Evolutionary conservation across 1,284 basidiomycete species (phyloP).

Genomic region (Ceratobasidium sp.): DNA sequence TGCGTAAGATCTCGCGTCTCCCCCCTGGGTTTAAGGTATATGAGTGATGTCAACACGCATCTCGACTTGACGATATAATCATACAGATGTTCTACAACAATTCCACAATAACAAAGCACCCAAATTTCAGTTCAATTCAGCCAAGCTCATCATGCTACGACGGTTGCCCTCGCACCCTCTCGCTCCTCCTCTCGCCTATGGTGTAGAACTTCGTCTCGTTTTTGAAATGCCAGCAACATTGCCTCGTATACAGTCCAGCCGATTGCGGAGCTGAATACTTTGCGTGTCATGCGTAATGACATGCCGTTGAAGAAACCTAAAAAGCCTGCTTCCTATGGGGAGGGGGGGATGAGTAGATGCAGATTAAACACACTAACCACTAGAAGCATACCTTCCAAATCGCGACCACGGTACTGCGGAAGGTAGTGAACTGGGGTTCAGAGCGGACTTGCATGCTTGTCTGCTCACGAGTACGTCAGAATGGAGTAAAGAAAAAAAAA

Average conservation of each 20-base stretch:
- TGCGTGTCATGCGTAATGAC: slow-evolving; percentile 85
- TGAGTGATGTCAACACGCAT: too few species aligned
- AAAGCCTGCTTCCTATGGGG: slow-evolving; percentile 82
- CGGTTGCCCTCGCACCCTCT: not conserved
- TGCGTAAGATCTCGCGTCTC: too few species aligned
- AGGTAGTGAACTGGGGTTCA: slow-evolving; percentile 77
- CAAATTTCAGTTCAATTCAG: too few species aligned
- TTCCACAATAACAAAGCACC: not conserved
- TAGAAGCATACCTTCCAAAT: slow-evolving; percentile 78
- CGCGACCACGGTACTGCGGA: slow-evolving; percentile 72
- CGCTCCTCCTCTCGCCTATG: not conserved
- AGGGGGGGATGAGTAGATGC: not conserved
- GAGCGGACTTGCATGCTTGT: slow-evolving; percentile 90
- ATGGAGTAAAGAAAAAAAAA: not conserved
- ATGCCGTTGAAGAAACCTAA: slow-evolving; percentile 89
- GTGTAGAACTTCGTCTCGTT: slow-evolving; percentile 1
- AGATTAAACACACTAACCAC: too few species aligned
- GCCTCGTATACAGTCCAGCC: slow-evolving; percentile 95
- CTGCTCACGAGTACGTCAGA: slow-evolving; percentile 59
- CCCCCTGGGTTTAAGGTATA: too few species aligned
- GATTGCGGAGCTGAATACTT: slow-evolving; percentile 90
- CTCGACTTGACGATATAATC: slow-evolving; percentile 6
- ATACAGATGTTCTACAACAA: slow-evolving; percentile 27
- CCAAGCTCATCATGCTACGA: too few species aligned
- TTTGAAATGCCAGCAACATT: slow-evolving; percentile 60